Conservation (phyloP, 2,329 filamentous ascomycete species). For the Colletotrichum tanaceti region DNA sequence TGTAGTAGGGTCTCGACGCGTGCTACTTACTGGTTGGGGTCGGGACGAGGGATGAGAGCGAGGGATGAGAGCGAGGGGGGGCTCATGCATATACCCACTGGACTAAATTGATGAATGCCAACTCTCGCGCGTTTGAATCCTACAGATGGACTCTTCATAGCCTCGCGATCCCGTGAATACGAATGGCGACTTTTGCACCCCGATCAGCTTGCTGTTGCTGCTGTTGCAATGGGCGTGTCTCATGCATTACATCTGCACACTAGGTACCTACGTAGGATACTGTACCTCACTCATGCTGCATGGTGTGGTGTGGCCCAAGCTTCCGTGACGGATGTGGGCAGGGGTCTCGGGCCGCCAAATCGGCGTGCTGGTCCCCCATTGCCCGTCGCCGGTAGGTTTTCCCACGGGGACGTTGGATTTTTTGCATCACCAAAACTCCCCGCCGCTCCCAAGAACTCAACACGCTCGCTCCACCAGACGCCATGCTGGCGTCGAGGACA, state of each 20-base stretch:
- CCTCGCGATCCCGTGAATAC: neutral
- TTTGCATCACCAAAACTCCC: neutral
- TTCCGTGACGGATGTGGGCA: slow-evolving; percentile 9
- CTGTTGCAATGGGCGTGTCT: too few relatives aligned
- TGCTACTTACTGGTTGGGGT: neutral
- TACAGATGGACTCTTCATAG: too few relatives aligned
- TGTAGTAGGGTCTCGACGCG: slow-evolving; percentile 4
- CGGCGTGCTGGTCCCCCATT: slow-evolving; percentile 18
- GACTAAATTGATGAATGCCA: neutral
- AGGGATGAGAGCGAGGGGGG: too few relatives aligned
- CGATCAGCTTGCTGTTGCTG: neutral
- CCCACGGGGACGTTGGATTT: slow-evolving; percentile 1
- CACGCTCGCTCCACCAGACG: slow-evolving; percentile 15
- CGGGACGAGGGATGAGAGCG: neutral
- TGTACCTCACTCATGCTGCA: too few relatives aligned
- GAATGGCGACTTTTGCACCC: neutral
- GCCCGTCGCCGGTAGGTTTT: slow-evolving; percentile 10
- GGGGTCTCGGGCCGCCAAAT: slow-evolving; percentile 20
- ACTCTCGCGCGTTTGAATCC: neutral
- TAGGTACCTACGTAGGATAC: too few relatives aligned
- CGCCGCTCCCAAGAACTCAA: neutral
- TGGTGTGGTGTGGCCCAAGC: slow-evolving; percentile 22
- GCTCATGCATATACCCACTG: neutral
- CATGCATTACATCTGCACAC: too few relatives aligned
- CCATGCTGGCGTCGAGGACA: slow-evolving; percentile 51